Evolutionary conservation across 2,329 filamentous ascomycete species (phyloP), one percentile per base, ranked within the genome.

Genomic region (Fusarium anguioides): DNA sequence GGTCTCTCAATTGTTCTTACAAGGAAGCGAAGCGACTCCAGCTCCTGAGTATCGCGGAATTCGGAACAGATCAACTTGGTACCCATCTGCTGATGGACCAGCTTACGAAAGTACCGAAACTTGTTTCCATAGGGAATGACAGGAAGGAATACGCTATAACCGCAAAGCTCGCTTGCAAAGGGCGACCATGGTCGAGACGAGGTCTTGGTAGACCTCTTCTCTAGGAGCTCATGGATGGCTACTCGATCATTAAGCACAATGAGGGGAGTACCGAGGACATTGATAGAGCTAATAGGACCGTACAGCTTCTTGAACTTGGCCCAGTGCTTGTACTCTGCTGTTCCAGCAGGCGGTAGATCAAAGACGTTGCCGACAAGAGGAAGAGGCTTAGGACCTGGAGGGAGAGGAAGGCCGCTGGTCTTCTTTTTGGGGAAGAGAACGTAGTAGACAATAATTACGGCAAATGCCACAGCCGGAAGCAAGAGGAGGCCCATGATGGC

Each of bases 341-440:
- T 64, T 2, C 76, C 78, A 1, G 58, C 48, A 0, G 76, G 71
- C 1, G 84, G 84, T 12, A 87, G 72, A 61, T 86, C 83, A 2
- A 67, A 61, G 17, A 86, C 63, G 65, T 86, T 87, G 6, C 85
- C 85, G 6, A 87, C 27, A 0, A 87, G 15, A 0, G 83, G 82
- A 8, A 82, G 69, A 0, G 78, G 78, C 35, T 76, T 83, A 0
- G 85, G 85, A 0, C 85, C 85, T 2, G 84, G 85, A 2, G 84
- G 85, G 1, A 73, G 64, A 26, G 42, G 36, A 26, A 39, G 48
- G 8, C 39, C 40, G 7, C 39, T 37, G 8, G 40, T 26, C 33
- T 48, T 66, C 21, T 39, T 53, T 15, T 44, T 47, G 8, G 60
- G 51, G 8, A 45, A 56, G 14, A 52, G n/a, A 14, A 70, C 40